A percentile compares a stretch with the other conserved stretches of the same genome.
phyloP scores from a whole-genome alignment of 2,329 filamentous ascomycete genomes.

The Colletotrichum viniferum region DNA sequence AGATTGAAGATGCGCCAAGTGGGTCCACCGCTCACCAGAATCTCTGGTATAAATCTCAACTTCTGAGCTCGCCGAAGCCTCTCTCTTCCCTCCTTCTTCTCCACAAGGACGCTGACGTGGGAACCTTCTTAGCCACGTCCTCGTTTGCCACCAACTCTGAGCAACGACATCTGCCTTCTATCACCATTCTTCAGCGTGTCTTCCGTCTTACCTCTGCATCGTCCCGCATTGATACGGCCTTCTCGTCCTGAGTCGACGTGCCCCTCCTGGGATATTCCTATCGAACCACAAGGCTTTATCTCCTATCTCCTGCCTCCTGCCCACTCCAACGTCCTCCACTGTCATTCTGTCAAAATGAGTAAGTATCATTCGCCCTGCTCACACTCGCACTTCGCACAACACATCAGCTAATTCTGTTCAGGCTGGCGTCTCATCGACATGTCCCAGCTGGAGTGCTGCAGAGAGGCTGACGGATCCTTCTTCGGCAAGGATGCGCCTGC shows the following conservation, averaged over 20 bases:
- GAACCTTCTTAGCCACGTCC: neutral
- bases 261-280: neutral
- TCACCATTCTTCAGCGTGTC: neutral
- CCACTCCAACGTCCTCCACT: neutral
- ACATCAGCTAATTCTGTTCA: neutral
- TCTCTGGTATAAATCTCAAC: neutral
- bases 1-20: neutral
- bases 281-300: too few relatives aligned
- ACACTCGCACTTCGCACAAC: neutral
- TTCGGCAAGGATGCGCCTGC: neutral
- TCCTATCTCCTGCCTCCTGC: accelerated
- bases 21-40: neutral
- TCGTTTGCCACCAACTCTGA: neutral
- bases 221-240: neutral
- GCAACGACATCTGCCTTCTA: neutral
- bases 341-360: neutral
- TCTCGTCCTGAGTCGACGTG: neutral
- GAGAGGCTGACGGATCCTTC: neutral
- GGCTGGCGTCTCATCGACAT: neutral
- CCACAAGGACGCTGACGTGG: neutral
- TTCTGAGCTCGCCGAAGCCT: neutral
- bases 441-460: neutral
- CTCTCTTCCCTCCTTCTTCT: neutral
- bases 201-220: neutral
- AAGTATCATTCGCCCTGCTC: neutral